Conservation (phyloP, 345 rosid genomes). For the Excoecaria agallocha region DNA sequence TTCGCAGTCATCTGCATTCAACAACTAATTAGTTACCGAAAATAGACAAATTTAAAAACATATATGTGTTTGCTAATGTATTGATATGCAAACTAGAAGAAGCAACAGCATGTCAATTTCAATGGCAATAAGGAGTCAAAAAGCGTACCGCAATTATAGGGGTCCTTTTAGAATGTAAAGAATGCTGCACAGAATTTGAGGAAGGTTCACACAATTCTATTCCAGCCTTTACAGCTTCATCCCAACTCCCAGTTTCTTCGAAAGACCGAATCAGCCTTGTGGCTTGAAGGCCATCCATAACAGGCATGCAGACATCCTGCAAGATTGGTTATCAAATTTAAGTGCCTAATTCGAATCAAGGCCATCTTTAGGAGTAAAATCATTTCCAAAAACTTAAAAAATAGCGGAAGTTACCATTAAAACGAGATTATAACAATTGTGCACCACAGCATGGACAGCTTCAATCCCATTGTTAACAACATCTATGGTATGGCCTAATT, state of each 20-base stretch:
- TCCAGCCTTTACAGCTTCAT: slow-evolving; percentile 69
- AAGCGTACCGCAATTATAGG: slow-evolving; percentile 84
- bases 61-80: background rate
- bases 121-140: background rate
- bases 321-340: slow-evolving; percentile 1
- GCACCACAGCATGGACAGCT: slow-evolving; percentile 66
- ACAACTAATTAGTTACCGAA: background rate
- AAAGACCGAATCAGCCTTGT: slow-evolving; percentile 84
- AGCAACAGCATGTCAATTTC: background rate
- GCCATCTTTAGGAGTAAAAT: background rate
- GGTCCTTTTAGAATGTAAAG: slow-evolving; percentile 32
- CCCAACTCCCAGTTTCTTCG: slow-evolving; percentile 83
- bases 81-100: background rate
- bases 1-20: slow-evolving; percentile 90
- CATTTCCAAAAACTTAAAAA: background rate
- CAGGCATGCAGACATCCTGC: slow-evolving; percentile 97
- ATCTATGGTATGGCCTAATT: slow-evolving; percentile 68
- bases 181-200: slow-evolving; percentile 22
- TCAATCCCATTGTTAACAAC: slow-evolving; percentile 79
- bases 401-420: slow-evolving; percentile 54
- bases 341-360: background rate
- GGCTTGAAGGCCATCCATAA: slow-evolving; percentile 89
- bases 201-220: slow-evolving; percentile 38
- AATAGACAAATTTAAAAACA: background rate
- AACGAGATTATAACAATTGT: slow-evolving; percentile 60